Evolutionary conservation across 2,329 filamentous ascomycete genomes (phyloP).

Genomic region (Nannizziopsis arthrosporioides): DNA sequence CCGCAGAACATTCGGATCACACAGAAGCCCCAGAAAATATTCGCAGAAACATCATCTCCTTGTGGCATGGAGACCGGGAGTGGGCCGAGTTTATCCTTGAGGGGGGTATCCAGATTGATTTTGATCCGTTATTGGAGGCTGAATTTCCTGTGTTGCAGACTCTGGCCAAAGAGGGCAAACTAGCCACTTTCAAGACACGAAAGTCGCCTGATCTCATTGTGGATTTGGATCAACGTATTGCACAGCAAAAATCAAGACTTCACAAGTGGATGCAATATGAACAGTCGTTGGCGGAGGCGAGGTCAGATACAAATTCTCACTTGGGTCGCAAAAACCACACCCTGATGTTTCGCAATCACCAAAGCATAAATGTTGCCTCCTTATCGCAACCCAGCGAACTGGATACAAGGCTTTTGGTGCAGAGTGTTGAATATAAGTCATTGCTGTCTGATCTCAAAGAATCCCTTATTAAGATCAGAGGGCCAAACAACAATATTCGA

Average conservation of each 20-base stretch:
- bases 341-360: slow-evolving; percentile 27
- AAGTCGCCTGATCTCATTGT: slow-evolving; percentile 40
- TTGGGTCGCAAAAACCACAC: background rate
- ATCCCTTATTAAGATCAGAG: slow-evolving; percentile 7
- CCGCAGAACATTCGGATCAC: slow-evolving; percentile 11
- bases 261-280: slow-evolving; percentile 63
- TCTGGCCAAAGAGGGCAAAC: slow-evolving; percentile 44
- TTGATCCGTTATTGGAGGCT: slow-evolving; percentile 53
- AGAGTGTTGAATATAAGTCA: slow-evolving; percentile 22
- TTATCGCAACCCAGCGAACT: slow-evolving; percentile 17
- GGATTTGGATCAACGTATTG: slow-evolving; percentile 58
- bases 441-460: slow-evolving; percentile 27
- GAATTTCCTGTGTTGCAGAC: slow-evolving; percentile 63
- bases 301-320: background rate
- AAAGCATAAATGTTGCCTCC: slow-evolving; percentile 28
- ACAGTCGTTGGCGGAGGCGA: slow-evolving; percentile 19
- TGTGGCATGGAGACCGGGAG: slow-evolving; percentile 66
- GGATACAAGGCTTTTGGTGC: slow-evolving; percentile 3
- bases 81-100: slow-evolving; percentile 62
- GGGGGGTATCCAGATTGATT: slow-evolving; percentile 48
- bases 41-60: slow-evolving; percentile 52
- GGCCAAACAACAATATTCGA: background rate
- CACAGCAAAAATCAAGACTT: slow-evolving; percentile 55
- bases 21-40: slow-evolving; percentile 19
- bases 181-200: slow-evolving; percentile 29